Evolutionary conservation across 2,329 filamentous ascomycete genomes (phyloP).

Genomic region (Cladosporium halotolerans): DNA sequence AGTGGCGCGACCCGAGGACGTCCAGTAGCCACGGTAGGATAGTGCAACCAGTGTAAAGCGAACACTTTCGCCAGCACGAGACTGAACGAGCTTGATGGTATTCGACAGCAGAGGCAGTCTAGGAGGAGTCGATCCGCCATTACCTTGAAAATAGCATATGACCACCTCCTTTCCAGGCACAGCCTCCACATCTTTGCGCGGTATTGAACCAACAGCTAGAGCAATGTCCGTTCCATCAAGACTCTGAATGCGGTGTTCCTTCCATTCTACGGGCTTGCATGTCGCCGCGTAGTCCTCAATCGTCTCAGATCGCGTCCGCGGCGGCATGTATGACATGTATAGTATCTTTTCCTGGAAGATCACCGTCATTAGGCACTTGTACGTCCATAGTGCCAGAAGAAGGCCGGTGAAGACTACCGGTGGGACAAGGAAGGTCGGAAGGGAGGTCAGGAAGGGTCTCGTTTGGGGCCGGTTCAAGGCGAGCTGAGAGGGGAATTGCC

Average conservation of each 20-base stretch:
- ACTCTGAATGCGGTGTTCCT: slow-evolving; percentile 55
- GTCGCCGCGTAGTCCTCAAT: slow-evolving; percentile 57
- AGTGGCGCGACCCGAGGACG: slow-evolving; percentile 62
- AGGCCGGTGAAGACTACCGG: slow-evolving; percentile 62
- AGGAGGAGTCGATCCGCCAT: slow-evolving; percentile 41
- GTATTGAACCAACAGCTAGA: slow-evolving; percentile 46
- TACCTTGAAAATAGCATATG: slow-evolving; percentile 47
- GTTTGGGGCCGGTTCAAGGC: too few species aligned
- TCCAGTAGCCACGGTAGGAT: slow-evolving; percentile 71
- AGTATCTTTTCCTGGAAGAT: slow-evolving; percentile 76
- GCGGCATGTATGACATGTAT: slow-evolving; percentile 71
- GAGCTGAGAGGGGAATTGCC: too few species aligned
- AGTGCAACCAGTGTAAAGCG: slow-evolving; percentile 40
- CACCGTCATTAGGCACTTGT: slow-evolving; percentile 66
- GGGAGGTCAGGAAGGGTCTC: slow-evolving; percentile 20
- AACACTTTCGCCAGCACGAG: slow-evolving; percentile 13
- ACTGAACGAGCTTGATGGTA: slow-evolving; percentile 38
- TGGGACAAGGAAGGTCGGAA: slow-evolving; percentile 51
- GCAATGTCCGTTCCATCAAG: slow-evolving; percentile 61
- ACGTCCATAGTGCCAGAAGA: slow-evolving; percentile 56
- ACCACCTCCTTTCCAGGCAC: slow-evolving; percentile 27
- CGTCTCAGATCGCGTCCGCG: slow-evolving; percentile 60
- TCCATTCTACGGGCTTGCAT: slow-evolving; percentile 60
- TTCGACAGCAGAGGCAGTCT: slow-evolving; percentile 43
- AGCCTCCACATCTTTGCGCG: neutral